phyloP scores from a whole-genome alignment of 495 filamentous ascomycete species.

The Tuber indicum region DNA sequence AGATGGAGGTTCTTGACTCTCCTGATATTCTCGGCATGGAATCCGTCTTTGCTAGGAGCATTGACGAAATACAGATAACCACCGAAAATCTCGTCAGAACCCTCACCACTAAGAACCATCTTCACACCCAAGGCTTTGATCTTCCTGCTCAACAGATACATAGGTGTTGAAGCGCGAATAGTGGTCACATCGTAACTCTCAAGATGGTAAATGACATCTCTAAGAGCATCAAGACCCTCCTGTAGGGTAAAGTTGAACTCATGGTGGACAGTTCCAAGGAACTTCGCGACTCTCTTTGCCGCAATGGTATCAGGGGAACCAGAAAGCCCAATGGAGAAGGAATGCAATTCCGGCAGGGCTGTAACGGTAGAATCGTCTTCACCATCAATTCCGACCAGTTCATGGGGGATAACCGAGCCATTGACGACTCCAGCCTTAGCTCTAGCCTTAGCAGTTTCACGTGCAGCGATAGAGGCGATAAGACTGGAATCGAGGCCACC shows the following conservation, averaged over 20 bases:
- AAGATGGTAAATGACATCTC: conserved; percentile 95
- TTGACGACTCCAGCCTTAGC: conserved; percentile 52
- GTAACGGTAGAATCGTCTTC: conserved; percentile 85
- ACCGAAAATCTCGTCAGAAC: conserved; percentile 94
- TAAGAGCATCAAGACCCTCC: conserved; percentile 90
- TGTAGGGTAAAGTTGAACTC: conserved; percentile 96
- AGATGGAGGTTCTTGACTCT: conserved; percentile 93
- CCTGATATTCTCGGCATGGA: conserved; percentile 87
- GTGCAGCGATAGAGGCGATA: conserved; percentile 89
- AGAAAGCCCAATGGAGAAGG: conserved; percentile 93
- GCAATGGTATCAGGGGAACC: conserved; percentile 84
- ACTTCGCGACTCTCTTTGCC: conserved; percentile 82
- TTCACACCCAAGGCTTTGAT: conserved; percentile 99
- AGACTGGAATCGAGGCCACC: conserved; percentile 93
- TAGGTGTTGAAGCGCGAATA: conserved; percentile 94
- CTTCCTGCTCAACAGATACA: conserved; percentile 95
- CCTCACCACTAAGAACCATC: conserved; percentile 97
- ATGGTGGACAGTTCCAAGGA: conserved; percentile 94
- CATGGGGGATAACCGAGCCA: conserved; percentile 48
- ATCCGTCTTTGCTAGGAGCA: conserved; percentile 79
- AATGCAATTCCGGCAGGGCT: conserved; percentile 87
- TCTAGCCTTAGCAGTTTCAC: conserved; percentile 74
- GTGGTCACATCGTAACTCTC: conserved; percentile 98
- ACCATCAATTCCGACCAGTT: conserved; percentile 89
- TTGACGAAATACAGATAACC: conserved; percentile 98